Evolutionary conservation across 1,139 yeast genomes (phyloP), one percentile per base, ranked within the genome.

Genomic region (Hyphopichia khmerensis): DNA sequence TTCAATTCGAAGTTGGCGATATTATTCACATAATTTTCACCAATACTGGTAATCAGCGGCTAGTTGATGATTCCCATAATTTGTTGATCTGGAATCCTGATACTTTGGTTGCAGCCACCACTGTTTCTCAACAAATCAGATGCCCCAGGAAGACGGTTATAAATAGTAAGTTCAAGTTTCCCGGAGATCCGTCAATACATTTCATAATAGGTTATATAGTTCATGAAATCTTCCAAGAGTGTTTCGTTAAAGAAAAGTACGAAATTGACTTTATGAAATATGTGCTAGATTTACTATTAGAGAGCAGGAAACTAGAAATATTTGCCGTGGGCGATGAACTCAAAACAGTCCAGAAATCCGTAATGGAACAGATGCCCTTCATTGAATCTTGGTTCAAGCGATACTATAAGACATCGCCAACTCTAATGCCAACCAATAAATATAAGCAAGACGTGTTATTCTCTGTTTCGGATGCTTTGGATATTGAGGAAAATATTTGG

Each of bases 401-500:
- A 9, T 84, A 75, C 52, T 60, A 73, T 46, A 55, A 67, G 52
- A 48, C 56, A 19, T 51, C 58, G 1, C 52, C 59, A 23, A 56
- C 62, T 0, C 36, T 49, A 10, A 67, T 77, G 7, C 69, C 73
- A 2, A 74, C 79, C 0, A 63, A 70, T 11, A 59, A 64, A 33
- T 63, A 66, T 36, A 64, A 66, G 16, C 60, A 58, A 11, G 49
- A 49, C 8, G 63, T 77, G 1, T 60, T 63, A 31, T 72, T 82
- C 52, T 69, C 85, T 0, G 82, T 85, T 1, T 72, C 78, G 13
- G 81, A 84, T 42, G 79, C 89, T 4, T 66, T 89, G 33, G 96
- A 88, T 57, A 79, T 88, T 16, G 99, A 93, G 60, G 98, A 93
- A 56, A 87, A 84, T 52, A 82, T 93, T 17, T 84, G 95, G 88